phyloP scores from a whole-genome alignment of 148 eudicot species.

The Camellia granthamiana region DNA sequence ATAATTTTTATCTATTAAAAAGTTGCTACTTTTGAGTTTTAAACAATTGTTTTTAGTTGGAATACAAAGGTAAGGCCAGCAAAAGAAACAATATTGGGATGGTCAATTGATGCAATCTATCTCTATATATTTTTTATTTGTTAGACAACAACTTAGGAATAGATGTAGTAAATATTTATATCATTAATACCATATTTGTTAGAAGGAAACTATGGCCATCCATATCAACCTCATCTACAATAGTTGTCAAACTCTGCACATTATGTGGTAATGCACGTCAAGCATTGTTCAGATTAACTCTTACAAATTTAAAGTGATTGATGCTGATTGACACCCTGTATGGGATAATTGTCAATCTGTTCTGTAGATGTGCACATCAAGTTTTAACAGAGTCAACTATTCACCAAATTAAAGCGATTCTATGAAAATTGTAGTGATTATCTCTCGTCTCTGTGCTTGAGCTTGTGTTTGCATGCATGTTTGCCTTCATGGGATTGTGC shows the following conservation, averaged over 20 bases:
- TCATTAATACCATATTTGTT: neutral
- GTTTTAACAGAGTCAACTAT: neutral
- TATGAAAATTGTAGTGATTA: neutral
- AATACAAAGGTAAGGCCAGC: neutral
- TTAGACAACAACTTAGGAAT: neutral
- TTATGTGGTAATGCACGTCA: neutral
- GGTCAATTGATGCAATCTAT: neutral
- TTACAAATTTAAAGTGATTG: too few relatives aligned
- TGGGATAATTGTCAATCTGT: neutral
- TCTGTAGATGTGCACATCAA: neutral
- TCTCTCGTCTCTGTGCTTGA: neutral
- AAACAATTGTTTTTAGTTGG: neutral
- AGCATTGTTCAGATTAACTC: neutral
- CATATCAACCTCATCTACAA: neutral
- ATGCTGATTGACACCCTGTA: too few relatives aligned
- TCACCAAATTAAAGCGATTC: neutral
- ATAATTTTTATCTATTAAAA: too few relatives aligned
- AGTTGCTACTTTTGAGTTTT: neutral
- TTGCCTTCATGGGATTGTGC: neutral
- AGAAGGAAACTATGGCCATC: neutral
- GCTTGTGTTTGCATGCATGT: neutral
- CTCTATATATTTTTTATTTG: neutral
- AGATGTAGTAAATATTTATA: neutral
- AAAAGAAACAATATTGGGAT: neutral
- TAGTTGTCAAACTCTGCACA: neutral